These are phyloP conservation scores for Ganoderma boninense DNA, from an alignment of 1,284 basidiomycete species.

Conservation along the genomic window DNA sequence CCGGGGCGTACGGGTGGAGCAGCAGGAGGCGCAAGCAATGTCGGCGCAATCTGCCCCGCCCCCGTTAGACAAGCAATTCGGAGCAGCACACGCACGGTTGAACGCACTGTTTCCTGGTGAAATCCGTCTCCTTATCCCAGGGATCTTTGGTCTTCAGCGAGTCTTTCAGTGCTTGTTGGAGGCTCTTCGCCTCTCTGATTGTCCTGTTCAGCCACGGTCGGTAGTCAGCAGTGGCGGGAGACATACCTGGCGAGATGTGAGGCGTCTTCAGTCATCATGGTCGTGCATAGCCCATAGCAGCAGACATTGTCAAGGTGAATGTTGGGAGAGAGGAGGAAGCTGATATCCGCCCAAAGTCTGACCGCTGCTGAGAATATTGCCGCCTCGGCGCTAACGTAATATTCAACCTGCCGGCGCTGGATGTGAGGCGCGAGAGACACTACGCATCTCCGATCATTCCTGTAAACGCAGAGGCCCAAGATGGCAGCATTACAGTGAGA, in stretches of 20 bases:
- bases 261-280: conserved; percentile 40
- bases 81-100: background rate
- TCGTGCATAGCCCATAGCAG: conserved; percentile 21
- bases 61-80: conserved; percentile 11
- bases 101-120: conserved; percentile 82
- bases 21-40: conserved; percentile 82
- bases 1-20: conserved; percentile 74
- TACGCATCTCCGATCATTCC: background rate
- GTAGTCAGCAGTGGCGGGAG: background rate
- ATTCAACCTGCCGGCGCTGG: background rate
- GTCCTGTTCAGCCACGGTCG: background rate
- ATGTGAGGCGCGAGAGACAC: background rate
- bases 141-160: conserved; percentile 76
- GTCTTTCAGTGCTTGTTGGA: conserved; percentile 75
- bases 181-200: conserved; percentile 72
- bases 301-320: conserved; percentile 21
- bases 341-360: background rate
- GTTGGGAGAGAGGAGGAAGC: conserved; percentile 12
- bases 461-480: conserved; percentile 40
- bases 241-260: conserved; percentile 38
- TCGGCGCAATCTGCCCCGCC: conserved; percentile 69
- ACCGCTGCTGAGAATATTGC: conserved; percentile 53
- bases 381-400: conserved; percentile 59
- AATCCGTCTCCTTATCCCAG: conserved; percentile 86
- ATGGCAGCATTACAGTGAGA: background rate